Evolutionary conservation across 805 yeast species (phyloP), one percentile per base, ranked within the genome.

Genomic region (Cyberlindnera japonica): DNA sequence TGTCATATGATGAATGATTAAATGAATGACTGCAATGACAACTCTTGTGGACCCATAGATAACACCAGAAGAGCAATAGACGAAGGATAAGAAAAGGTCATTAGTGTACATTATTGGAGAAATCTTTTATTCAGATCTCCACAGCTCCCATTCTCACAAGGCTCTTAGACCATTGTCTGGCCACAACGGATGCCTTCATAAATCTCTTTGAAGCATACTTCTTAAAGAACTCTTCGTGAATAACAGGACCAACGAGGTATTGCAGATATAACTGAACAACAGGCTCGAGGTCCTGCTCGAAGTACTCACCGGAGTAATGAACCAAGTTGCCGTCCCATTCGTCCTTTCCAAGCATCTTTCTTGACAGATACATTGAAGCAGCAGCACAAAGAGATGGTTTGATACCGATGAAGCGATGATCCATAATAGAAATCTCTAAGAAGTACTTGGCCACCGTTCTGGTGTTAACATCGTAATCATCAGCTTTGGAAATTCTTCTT

Each of bases 301-400:
- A 75, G 63, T 87, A 89, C 8, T 95, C 97, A 13, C 97, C 97
- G 26, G 91, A 79, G 62, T 91, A 93, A 59, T 89, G 96, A 32
- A 83, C 77, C 50, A 91, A 70, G 59, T 89, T 90, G 7, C 83
- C 84, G 58, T 81, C 80, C 97, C 97, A 90, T 27, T 78, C 79
- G 2, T 69, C 63, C 40, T 69, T 78, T 14, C 82, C 82, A 28
- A 81, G 65, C 63, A 88, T 82, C 51, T 73, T 72, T 54, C 95
- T 73, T 6, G 95, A 79, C 37, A 87, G 71, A 61, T 75, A 84
- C 95, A 88, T 85, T 18, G 96, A 83, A 43, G 89, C 81, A 2
- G 95, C 95, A n/a, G 95, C 77, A 47, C 89, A 73, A 44, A 80
- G 67, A 14, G 95, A 83, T 8, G 96, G 95, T 48, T 77, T 73